These are phyloP conservation scores for Hibiscus mutabilis DNA, from an alignment of 345 rosid genomes.

Conservation along the genomic window DNA sequence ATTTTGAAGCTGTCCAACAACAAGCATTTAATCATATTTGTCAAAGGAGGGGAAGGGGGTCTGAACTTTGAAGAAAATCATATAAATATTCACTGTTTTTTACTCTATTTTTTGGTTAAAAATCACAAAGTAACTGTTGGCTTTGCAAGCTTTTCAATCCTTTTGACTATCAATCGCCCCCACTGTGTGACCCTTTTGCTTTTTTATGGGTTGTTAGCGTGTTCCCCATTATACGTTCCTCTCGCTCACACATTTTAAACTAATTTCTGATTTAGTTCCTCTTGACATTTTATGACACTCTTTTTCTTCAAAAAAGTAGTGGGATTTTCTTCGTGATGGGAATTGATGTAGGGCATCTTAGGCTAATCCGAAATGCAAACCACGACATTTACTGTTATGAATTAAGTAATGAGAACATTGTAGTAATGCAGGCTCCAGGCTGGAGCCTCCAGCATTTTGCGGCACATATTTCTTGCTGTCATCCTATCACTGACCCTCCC, in stretches of 20 bases:
- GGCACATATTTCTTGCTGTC: constrained; percentile 29
- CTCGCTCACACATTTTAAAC: too few species aligned
- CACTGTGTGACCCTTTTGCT: constrained; percentile 15
- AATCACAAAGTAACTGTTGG: constrained; percentile 13
- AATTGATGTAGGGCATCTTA: constrained; percentile 16
- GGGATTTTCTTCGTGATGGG: constrained; percentile 17
- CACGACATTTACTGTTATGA: not conserved
- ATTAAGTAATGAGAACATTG: too few species aligned
- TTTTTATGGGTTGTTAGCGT: constrained; percentile 21
- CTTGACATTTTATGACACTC: too few species aligned
- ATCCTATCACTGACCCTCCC: not conserved
- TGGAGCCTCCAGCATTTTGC: too few species aligned
- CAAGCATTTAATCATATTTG: constrained; percentile 36
- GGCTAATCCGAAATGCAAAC: constrained; percentile 6
- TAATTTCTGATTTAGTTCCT: too few species aligned
- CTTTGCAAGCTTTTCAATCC: constrained; percentile 24
- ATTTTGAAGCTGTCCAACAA: constrained; percentile 34
- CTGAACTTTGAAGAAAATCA: constrained; percentile 16
- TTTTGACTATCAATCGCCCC: constrained; percentile 47
- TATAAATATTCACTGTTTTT: too few species aligned
- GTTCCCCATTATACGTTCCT: constrained; percentile 10
- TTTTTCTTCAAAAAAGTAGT: constrained; percentile 6
- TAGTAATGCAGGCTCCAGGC: too few species aligned
- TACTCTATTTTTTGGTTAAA: constrained; percentile 13
- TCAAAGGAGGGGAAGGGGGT: constrained; percentile 7